A percentile compares a stretch with the other conserved stretches of the same genome.
phyloP scores from a whole-genome alignment of 371 early-diverging fungal species.

The Blastocladiella emersonii region DNA sequence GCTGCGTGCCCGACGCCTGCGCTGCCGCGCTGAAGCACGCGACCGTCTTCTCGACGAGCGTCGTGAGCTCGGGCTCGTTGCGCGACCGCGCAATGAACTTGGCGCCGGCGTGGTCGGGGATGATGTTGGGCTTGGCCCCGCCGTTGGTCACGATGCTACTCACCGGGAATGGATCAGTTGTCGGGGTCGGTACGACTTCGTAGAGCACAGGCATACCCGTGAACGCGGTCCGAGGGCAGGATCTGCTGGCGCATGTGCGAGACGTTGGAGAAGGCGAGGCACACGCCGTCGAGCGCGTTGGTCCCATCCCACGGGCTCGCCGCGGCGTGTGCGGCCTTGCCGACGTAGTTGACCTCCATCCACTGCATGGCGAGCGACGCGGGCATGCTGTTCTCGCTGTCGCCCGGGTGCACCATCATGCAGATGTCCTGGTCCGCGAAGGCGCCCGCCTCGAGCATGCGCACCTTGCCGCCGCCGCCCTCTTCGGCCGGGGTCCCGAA shows the following conservation, averaged over 20 bases:
- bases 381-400: conserved; percentile 5
- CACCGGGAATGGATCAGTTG: neutral
- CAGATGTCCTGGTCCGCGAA: conserved; percentile 44
- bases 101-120: conserved; percentile 42
- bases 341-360: conserved; percentile 40
- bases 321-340: conserved; percentile 46
- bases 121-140: conserved; percentile 45
- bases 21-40: conserved; percentile 50
- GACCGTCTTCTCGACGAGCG: conserved; percentile 29
- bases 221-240: conserved; percentile 42
- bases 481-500: conserved; percentile 4
- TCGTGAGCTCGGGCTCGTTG: conserved; percentile 25
- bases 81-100: conserved; percentile 39
- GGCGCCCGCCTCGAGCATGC: conserved; percentile 41
- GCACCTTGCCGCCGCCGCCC: conserved; percentile 45
- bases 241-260: conserved; percentile 55
- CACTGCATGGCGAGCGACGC: conserved; percentile 23
- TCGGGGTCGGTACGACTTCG: neutral
- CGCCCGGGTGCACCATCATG: conserved; percentile 66
- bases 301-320: conserved; percentile 55
- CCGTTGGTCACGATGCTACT: conserved; percentile 53
- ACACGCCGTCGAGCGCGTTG: conserved; percentile 58
- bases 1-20: conserved; percentile 46
- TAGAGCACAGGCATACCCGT: no score
- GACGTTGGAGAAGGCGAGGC: conserved; percentile 39